Base-by-base conservation (phyloP, 1,284 basidiomycete species). In the Papiliotrema fonsecae region DNA sequence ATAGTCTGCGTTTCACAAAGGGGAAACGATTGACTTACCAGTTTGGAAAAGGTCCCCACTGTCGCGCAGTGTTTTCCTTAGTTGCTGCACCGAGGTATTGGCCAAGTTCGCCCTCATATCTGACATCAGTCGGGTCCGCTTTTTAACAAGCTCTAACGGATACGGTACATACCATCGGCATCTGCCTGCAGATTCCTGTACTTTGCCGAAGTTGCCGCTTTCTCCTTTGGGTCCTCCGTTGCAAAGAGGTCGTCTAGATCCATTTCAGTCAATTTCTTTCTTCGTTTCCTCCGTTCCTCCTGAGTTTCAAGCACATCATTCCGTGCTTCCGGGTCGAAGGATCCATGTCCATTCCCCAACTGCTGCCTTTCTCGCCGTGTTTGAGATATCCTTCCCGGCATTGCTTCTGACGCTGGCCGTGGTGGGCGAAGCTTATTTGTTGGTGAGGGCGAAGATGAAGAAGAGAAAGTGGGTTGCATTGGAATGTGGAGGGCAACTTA, bases 111-210 rank as follows among this genome's bases (percentile, higher is more conserved):
- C 53, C 43, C 52, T 57, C 55, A 63, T 55, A 19, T 67, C 66
- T 68, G 36, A 7, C 39, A 11, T 52, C 30, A 42, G 38, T 19
- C 16, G 9, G 30, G 30, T n/a, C 34, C 16, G 16, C 34, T 5
- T 16, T 19, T 14, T 35, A 5, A 4, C 34, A 6, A 14, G 6
- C 6, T 16, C 14, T 5, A 6, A n/a, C n/a, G n/a, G n/a, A n/a
- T n/a, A n/a, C n/a, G 34, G 51, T 32, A n/a, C 57, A 30, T 34
- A 72, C 69, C 63, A 25, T 70, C 64, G 2, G 63, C 60, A 42
- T 57, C 35, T n/a, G 32, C 49, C 45, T 68, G 62, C 28, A 69
- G 32, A 1, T 48, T 51, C 24, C 61, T 50, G 38, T 66, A 68
- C 24, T 55, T 45, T 36, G 38, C 42, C 5, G 49, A 42, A 9